Conservation (phyloP, 2,329 filamentous ascomycete species). For the Ascochyta viciae-villosae region DNA sequence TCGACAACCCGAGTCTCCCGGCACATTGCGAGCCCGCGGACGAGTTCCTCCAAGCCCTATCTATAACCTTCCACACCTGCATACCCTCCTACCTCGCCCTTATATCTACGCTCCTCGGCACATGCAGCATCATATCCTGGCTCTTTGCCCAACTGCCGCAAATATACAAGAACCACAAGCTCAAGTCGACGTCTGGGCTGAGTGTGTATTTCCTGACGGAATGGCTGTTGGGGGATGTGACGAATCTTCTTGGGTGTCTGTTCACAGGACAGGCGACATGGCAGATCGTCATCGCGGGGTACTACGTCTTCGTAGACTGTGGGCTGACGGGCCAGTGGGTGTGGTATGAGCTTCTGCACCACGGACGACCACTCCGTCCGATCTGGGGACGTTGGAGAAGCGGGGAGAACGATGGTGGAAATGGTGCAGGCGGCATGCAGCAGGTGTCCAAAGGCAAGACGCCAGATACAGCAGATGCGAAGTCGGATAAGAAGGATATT, state of each 20-base stretch:
- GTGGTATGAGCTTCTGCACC: constrained; percentile 68
- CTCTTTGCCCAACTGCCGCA: constrained; percentile 73
- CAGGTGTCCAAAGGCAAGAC: constrained; percentile 32
- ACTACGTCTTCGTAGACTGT: constrained; percentile 72
- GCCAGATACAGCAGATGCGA: constrained; percentile 19
- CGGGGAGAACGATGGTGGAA: constrained; percentile 23
- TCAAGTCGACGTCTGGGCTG: constrained; percentile 69
- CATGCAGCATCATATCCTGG: constrained; percentile 70
- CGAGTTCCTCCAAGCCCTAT: constrained; percentile 63
- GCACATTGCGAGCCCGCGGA: constrained; percentile 67
- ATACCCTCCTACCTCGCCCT: constrained; percentile 69
- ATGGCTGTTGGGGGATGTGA: constrained; percentile 70
- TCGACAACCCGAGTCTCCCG: constrained; percentile 56
- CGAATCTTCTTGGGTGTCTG: constrained; percentile 68
- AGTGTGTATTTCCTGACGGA: constrained; percentile 71
- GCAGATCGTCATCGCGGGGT: constrained; percentile 70
- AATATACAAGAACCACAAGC: constrained; percentile 71
- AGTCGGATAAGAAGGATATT: constrained; percentile 20
- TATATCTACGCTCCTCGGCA: constrained; percentile 66
- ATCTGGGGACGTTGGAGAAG: constrained; percentile 39
- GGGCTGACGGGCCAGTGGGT: constrained; percentile 68
- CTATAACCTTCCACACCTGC: constrained; percentile 67
- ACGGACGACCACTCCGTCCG: constrained; percentile 54
- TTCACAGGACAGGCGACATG: constrained; percentile 70
- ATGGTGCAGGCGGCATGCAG: constrained; percentile 36